Percentiles rank a stretch among this genome's conserved stretches.
Conservation (phyloP, 1,139 yeast genomes). For the Sugiyamaella novakii region DNA sequence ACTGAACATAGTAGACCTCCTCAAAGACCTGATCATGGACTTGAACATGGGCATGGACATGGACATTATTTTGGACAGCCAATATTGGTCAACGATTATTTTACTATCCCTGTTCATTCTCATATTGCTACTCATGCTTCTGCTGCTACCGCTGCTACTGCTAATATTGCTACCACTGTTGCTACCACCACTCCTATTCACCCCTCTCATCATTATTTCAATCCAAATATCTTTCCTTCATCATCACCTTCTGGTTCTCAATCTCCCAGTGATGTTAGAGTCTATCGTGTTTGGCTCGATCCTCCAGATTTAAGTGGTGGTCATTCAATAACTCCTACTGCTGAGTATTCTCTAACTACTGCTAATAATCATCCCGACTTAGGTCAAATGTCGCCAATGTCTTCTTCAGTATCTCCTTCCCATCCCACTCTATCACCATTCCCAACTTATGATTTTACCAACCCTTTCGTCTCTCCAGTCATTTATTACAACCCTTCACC, state of each 20-base stretch:
- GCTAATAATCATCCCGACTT: background rate
- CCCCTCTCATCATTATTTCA: too few relatives aligned
- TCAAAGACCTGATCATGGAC: too few relatives aligned
- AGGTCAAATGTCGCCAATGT: background rate
- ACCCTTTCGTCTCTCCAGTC: background rate
- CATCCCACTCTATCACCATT: background rate
- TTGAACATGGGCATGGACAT: too few relatives aligned
- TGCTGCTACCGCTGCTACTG: conserved; percentile 3
- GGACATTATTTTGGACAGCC: conserved; percentile 8
- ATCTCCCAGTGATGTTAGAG: conserved; percentile 1
- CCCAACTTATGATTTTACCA: conserved; percentile 2
- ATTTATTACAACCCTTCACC: background rate
- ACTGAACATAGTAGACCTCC: background rate
- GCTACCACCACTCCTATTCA: background rate
- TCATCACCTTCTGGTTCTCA: background rate
- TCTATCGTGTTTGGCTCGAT: conserved; percentile 8
- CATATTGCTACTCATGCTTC: background rate
- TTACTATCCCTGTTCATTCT: conserved; percentile 2
- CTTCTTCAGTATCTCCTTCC: background rate
- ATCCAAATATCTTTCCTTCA: too few relatives aligned
- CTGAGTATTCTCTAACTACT: background rate
- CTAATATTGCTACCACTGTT: conserved; percentile 1
- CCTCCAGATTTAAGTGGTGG: conserved; percentile 7
- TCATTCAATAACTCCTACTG: background rate
- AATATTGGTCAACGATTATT: conserved; percentile 1